Evolutionary conservation across 805 yeast species (phyloP), one percentile per base, ranked within the genome.

Genomic region (Nakazawaea siamensis): DNA sequence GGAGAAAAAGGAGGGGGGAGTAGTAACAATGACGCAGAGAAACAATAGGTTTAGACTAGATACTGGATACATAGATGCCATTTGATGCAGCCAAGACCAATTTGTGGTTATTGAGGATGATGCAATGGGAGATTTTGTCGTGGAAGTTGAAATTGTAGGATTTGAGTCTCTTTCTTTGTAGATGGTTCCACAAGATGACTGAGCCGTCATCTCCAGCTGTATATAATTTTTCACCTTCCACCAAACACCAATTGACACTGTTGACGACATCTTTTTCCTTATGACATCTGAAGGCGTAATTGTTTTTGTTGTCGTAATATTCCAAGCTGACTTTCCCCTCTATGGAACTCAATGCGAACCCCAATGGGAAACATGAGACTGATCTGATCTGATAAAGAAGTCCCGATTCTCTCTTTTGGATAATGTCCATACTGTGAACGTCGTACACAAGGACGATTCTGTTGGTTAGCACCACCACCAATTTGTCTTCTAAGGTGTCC

Each of bases 201-300:
- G 14, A 19, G 5, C 34, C 34, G 21, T 35, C 34, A 20, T 35
- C 38, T 6, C 38, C 38, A 3, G 27, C 34, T 3, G 38, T 35
- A 15, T 30, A 35, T 12, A 35, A 21, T 4, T 18, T 11, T 11
- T 10, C 6, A 17, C 14, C 8, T 10, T 13, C 18, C 11, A 20
- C 29, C 6, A 17, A 13, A 25, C 38, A 35, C 16, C 31, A 35
- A 18, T 35, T 35, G 27, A 35, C 38, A 30, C 38, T 35, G 17
- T 30, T 30, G 13, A 34, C 31, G 12, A 31, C 29, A 21, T 36
- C 39, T 12, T 12, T 20, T 3, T 17, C 27, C 21, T 94, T 57
- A 53, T 86, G 96, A 41, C 94, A 80, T 48, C 85, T 76, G 63
- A 86, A 86, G 0, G 95, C 90, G 52, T 78, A 87, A 37, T 74